Evolutionary conservation across 177 flowering plant species (phyloP).

Genomic region (Telopea speciosissima): DNA sequence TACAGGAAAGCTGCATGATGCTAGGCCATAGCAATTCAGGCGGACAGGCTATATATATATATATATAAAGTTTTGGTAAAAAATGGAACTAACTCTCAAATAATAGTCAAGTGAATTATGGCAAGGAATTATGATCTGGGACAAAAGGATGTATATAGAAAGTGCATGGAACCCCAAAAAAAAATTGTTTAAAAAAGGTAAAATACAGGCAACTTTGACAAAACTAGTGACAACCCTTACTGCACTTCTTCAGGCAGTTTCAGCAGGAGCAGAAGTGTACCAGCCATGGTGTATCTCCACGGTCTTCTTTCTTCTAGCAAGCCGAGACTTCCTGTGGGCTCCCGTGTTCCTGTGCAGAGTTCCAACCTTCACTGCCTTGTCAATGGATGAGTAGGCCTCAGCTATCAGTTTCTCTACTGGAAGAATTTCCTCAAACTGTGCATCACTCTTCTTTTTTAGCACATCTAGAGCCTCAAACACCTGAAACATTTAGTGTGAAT

Average conservation of each 20-base stretch:
- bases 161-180: too few species aligned
- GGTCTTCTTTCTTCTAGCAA: slow-evolving; percentile 85
- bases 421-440: slow-evolving; percentile 62
- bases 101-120: too few species aligned
- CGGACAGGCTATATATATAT: too few species aligned
- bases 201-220: too few species aligned
- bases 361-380: slow-evolving; percentile 78
- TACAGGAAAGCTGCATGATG: too few species aligned
- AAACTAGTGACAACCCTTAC: neutral
- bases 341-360: slow-evolving; percentile 89
- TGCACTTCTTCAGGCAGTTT: slow-evolving; percentile 9
- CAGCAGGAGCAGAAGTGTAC: slow-evolving; percentile 60
- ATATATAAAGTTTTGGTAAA: too few species aligned
- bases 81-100: too few species aligned
- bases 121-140: too few species aligned
- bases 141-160: too few species aligned
- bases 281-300: slow-evolving; percentile 89
- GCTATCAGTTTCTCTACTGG: slow-evolving; percentile 75
- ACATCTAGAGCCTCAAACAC: slow-evolving; percentile 68
- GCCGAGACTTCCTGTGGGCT: slow-evolving; percentile 80
- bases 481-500: slow-evolving; percentile 27
- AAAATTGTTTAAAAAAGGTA: too few species aligned
- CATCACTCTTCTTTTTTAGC: slow-evolving; percentile 65
- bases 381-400: slow-evolving; percentile 84
- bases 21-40: too few species aligned